phyloP scores from a whole-genome alignment of 2,329 filamentous ascomycete genomes.

The Cercospora citrullina region DNA sequence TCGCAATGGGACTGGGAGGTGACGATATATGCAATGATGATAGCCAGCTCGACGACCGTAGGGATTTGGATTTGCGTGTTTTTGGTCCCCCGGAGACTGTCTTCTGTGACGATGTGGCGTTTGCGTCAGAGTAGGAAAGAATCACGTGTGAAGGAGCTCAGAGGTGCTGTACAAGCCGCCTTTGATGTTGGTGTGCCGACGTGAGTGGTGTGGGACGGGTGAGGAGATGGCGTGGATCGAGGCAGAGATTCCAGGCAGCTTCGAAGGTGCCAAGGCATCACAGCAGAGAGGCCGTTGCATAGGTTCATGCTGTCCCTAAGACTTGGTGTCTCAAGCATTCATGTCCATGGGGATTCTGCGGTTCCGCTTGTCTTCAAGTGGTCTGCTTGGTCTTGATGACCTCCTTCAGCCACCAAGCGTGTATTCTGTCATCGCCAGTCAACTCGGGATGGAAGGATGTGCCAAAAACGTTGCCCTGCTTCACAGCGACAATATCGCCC shows the following conservation, averaged over 20 bases:
- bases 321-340: neutral
- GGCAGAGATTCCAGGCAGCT: neutral
- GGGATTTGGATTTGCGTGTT: neutral
- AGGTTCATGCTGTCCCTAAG: neutral
- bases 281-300: too few species aligned
- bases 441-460: constrained; percentile 96
- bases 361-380: neutral
- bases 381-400: constrained; percentile 45
- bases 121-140: neutral
- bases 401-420: constrained; percentile 87
- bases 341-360: neutral
- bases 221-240: neutral
- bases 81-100: neutral
- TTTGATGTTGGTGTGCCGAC: neutral
- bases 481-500: constrained; percentile 82
- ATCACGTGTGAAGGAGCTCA: neutral
- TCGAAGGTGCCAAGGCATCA: neutral
- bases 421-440: constrained; percentile 83
- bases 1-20: neutral
- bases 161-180: neutral
- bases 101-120: neutral
- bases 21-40: neutral
- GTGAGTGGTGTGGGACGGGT: neutral
- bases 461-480: constrained; percentile 87
- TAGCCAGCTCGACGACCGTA: neutral